Evolutionary conservation across 495 filamentous ascomycete species (phyloP), one percentile per base, ranked within the genome.

Genomic region (Aspergillus ellipticus): DNA sequence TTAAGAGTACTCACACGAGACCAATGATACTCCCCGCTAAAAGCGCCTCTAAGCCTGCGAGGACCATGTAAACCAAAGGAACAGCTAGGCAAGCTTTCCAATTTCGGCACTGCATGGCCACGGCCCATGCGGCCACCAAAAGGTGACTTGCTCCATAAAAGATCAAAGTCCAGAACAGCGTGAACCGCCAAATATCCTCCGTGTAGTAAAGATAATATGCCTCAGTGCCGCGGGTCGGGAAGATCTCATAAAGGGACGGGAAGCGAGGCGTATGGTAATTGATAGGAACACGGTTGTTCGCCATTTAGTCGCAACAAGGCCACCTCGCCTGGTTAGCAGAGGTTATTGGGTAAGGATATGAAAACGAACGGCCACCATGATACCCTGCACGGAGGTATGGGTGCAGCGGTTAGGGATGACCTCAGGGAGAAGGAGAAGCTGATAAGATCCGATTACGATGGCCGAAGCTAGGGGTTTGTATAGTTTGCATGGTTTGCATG

Each of bases 1-100:
- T 29, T 4, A 16, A 8, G 60, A 43, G 33, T 15, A 84, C 91
- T 72, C 65, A 97, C 94, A 97, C 79, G 53, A 92, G 72, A 1
- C 94, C 94, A 55, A 96, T 85, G 29, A 97, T 79, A 66, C 88
- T 96, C 13, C 94, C 94, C 7, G 94, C 90, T 35, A 96, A 72
- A 20, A 96, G 60, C 4, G 86, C 93, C 68, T 97, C 92, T 52
- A 90, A 66, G 6, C 87, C 90, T 2, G 85, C 92, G 53, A 96
- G 70, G 15, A 89, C 58, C 41, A 75, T 74, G 64, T 93, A 97
- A 8, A 92, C 62, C 7, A 94, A 51, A 7, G 93, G 92, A 47
- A 92, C 81, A 10, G 84, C 67, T 82, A 90, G 88, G 56, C 94
- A 82, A 54, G 86, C 75, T 66, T 85, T 86, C 87, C 86, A 92